phyloP scores from a whole-genome alignment of 345 rosid genomes.

The Tarenaya hassleriana region DNA sequence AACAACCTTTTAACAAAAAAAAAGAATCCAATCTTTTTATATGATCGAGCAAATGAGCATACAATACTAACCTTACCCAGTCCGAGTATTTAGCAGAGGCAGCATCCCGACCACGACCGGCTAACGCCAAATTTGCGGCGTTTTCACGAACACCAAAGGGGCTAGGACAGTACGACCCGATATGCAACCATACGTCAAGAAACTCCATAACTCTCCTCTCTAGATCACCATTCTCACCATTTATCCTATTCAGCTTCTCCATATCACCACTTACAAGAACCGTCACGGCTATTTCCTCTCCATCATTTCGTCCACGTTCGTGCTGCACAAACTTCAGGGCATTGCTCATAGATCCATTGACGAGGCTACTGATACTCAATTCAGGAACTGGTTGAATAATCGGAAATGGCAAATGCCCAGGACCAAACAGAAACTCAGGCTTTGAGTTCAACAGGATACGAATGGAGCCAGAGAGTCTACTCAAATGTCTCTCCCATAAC shows the following conservation, averaged over 20 bases:
- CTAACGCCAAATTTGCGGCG: slow-evolving; percentile 72
- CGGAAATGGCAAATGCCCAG: slow-evolving; percentile 7
- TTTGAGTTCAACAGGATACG: slow-evolving; percentile 42
- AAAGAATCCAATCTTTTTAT: not conserved
- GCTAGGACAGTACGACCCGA: slow-evolving; percentile 48
- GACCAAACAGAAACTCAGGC: slow-evolving; percentile 40
- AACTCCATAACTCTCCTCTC: slow-evolving; percentile 23
- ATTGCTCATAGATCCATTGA: slow-evolving; percentile 39
- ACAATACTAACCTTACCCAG: slow-evolving; percentile 69
- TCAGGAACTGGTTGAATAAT: slow-evolving; percentile 31
- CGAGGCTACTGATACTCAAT: slow-evolving; percentile 34
- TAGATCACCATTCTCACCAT: slow-evolving; percentile 9
- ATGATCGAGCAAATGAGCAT: not conserved
- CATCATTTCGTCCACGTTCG: slow-evolving; percentile 33
- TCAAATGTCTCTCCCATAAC: slow-evolving; percentile 68
- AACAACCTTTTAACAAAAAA: not conserved
- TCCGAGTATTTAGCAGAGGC: slow-evolving; percentile 77
- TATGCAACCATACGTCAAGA: slow-evolving; percentile 57
- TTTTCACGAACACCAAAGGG: slow-evolving; percentile 43
- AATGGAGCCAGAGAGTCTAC: slow-evolving; percentile 49
- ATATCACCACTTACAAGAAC: slow-evolving; percentile 57
- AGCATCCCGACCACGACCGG: slow-evolving; percentile 58
- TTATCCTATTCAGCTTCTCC: slow-evolving; percentile 32
- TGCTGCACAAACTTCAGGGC: slow-evolving; percentile 36
- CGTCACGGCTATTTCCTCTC: slow-evolving; percentile 68